Base-by-base conservation (phyloP, 163 green algal species). In the Coccomyxa subellipsoidea region DNA sequence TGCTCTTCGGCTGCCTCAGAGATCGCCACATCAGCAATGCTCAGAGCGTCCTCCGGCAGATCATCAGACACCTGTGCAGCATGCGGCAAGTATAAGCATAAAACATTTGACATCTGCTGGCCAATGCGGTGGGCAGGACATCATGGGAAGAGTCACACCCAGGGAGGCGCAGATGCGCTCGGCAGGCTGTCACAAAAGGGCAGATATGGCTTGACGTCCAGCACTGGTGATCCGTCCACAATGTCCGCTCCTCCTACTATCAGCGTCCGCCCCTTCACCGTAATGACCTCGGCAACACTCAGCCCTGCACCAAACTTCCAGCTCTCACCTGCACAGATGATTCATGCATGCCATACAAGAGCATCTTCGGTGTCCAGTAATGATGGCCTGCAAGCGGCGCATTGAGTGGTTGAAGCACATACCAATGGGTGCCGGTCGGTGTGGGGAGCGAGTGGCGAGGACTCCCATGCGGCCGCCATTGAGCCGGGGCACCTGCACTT, bases 141-240 rank as follows among this genome's bases (percentile, higher is more conserved):
- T 59, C 7, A 10, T 36, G 66, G 27, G 5, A 18, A 73, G 4
- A 36, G 29, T 18, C 59, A 69, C 37, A 95, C 93, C 93, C 93
- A 97, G 3, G 75, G 5, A 18, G 93, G 93, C 10, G 90, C 91
- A 5, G 32, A 38, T 0, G 92, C 91, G 18, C n/a, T 29, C 0
- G 84, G 34, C 27, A 94, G 40, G 32, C 84, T 82, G 80, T 98
- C 95, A 80, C 91, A 95, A 79, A 96, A 98, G 5, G 94, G 93
- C 29, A 98, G 84, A 85, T 98, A 98, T 7, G 95, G 95, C 84
- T 98, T 98, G 76, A 98, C 90, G 84, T 98, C 95, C 29, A 98
- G 88, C 54, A 98, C 90, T 0, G 95, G 95, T 6, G 88, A 92
- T 53, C 95, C 95, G 78, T 98, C 92, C 72, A 98, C 93, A 34